phyloP scores from a whole-genome alignment of 1,139 yeast genomes.

The Yamadazyma oceani region DNA sequence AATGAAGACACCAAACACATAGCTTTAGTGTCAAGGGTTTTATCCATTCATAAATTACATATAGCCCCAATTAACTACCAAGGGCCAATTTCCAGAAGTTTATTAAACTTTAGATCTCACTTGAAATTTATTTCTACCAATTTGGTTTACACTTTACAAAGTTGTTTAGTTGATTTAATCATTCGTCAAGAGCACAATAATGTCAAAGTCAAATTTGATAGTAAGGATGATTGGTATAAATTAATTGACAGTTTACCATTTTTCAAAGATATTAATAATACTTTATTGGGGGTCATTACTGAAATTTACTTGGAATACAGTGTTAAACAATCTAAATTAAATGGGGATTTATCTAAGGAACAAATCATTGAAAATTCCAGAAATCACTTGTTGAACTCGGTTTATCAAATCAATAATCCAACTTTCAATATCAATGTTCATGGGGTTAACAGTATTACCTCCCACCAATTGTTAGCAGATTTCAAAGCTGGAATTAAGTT shows the following conservation, averaged over 20 bases:
- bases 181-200: constrained; percentile 54
- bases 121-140: constrained; percentile 52
- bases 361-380: constrained; percentile 30
- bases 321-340: constrained; percentile 29
- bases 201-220: constrained; percentile 32
- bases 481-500: constrained; percentile 39
- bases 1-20: constrained; percentile 35
- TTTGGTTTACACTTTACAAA: constrained; percentile 56
- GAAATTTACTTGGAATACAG: constrained; percentile 45
- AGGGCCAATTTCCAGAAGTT: constrained; percentile 68
- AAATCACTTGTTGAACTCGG: constrained; percentile 37
- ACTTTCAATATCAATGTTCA: constrained; percentile 45
- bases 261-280: constrained; percentile 42
- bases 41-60: constrained; percentile 52
- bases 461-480: constrained; percentile 40
- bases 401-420: constrained; percentile 40
- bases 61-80: constrained; percentile 61
- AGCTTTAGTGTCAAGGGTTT: constrained; percentile 55
- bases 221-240: constrained; percentile 55
- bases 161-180: constrained; percentile 52
- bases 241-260: constrained; percentile 66
- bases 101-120: constrained; percentile 68
- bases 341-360: constrained; percentile 23
- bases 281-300: constrained; percentile 44
- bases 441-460: constrained; percentile 41